A percentile compares a stretch with the other conserved stretches of the same genome.
These are phyloP conservation scores for Triticum dicoccoides DNA, from an alignment of 176 grass and related monocot genomes.

Conservation along the genomic window DNA sequence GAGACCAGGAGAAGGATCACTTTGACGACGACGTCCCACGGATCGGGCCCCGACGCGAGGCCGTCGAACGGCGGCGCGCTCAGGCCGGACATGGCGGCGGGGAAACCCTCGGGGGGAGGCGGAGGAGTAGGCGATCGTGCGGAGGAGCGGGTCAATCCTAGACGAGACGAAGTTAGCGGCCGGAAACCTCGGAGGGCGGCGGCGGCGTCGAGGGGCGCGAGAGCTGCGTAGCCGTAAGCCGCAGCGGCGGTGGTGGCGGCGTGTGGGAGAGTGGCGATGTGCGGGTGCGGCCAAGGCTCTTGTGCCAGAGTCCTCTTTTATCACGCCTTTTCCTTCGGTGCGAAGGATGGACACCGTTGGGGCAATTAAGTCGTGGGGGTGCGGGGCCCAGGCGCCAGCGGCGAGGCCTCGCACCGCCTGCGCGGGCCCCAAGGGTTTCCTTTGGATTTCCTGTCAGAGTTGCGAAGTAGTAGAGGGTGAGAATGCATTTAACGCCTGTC, in stretches of 20 bases:
- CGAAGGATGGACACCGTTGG: conserved; percentile 27
- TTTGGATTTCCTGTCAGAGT: neutral
- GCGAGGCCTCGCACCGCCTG: neutral
- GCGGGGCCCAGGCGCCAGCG: neutral
- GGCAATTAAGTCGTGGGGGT: neutral
- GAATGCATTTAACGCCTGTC: neutral
- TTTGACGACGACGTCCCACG: conserved; percentile 66
- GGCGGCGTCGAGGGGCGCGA: too few relatives aligned
- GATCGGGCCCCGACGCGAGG: conserved; percentile 18
- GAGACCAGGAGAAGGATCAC: neutral
- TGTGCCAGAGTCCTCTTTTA: conserved; percentile 11
- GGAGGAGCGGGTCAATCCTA: neutral
- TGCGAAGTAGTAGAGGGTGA: neutral
- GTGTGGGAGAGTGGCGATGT: conserved; percentile 3
- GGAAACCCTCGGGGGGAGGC: conserved; percentile 11
- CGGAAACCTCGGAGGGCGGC: neutral
- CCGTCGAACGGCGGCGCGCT: conserved; percentile 23
- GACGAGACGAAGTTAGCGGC: neutral
- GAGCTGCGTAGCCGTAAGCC: conserved; percentile 84
- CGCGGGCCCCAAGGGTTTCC: neutral
- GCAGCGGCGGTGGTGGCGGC: conserved; percentile 36
- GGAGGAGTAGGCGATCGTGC: conserved; percentile 43
- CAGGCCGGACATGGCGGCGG: conserved; percentile 43
- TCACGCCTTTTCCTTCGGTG: conserved; percentile 39
- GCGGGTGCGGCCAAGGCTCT: neutral